Percentiles rank a stretch among this genome's conserved stretches.
Conservation (phyloP, 192 early-diverging fungal species). For the Chytriomyces sp. region DNA sequence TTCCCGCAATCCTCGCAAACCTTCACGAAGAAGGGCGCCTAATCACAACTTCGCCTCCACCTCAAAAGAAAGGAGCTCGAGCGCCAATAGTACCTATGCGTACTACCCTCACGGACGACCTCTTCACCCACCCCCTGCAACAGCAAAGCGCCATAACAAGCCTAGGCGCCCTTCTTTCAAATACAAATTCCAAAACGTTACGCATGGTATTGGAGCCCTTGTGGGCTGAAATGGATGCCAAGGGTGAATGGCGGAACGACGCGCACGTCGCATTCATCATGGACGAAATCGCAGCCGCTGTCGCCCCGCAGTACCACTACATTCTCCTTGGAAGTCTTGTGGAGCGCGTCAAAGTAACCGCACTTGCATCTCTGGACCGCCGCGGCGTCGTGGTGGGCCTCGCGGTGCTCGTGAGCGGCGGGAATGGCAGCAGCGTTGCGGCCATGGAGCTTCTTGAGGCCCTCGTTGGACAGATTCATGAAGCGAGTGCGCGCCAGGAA, state of each 20-base stretch:
- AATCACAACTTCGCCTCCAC: neutral
- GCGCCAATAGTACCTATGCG: constrained; percentile 9
- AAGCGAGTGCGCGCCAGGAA: neutral
- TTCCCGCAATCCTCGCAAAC: constrained; percentile 46
- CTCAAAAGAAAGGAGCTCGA: neutral
- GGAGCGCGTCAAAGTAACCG: constrained; percentile 19
- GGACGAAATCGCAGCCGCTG: neutral
- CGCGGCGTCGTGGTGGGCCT: constrained; percentile 15
- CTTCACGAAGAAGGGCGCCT: constrained; percentile 18
- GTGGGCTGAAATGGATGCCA: constrained; percentile 31
- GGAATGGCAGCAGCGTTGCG: constrained; percentile 31
- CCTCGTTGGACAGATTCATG: constrained; percentile 29
- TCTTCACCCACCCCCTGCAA: constrained; percentile 36
- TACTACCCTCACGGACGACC: constrained; percentile 40
- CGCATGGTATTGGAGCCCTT: neutral
- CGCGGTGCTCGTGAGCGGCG: neutral
- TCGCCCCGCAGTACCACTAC: constrained; percentile 35
- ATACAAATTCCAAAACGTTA: constrained; percentile 9
- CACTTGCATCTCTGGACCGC: neutral
- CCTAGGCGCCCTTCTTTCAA: constrained; percentile 10
- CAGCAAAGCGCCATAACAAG: constrained; percentile 19
- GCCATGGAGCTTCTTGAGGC: constrained; percentile 39
- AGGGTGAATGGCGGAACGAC: neutral
- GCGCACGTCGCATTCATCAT: constrained; percentile 21
- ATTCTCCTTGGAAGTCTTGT: constrained; percentile 28